These are phyloP conservation scores for Beauveria sp. DNA, from an alignment of 2,329 filamentous ascomycete genomes.

Conservation along the genomic window DNA sequence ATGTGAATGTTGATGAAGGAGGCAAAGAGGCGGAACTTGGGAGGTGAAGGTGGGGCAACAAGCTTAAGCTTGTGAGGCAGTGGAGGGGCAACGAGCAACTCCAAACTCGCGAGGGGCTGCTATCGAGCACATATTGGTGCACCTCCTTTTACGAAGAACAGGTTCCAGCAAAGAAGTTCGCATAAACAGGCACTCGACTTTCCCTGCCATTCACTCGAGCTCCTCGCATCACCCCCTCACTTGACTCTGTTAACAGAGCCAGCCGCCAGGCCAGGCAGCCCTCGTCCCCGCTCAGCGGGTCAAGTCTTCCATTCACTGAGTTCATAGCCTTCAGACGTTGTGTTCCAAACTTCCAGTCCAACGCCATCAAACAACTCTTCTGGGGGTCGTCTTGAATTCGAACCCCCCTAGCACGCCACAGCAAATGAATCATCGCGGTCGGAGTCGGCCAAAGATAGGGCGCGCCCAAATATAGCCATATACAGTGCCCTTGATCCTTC, in stretches of 20 bases:
- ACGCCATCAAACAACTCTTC: no score
- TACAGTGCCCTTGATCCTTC: constrained; percentile 4
- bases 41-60: background rate
- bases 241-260: background rate
- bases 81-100: background rate
- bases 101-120: no score
- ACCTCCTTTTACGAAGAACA: background rate
- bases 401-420: no score
- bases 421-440: constrained; percentile 14
- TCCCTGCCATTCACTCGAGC: background rate
- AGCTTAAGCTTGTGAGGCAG: background rate
- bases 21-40: background rate
- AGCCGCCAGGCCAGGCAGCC: background rate
- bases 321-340: background rate
- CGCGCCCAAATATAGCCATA: no score
- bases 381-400: no score
- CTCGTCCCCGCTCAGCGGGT: background rate
- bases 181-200: background rate
- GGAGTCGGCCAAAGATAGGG: constrained; percentile 1
- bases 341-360: no score
- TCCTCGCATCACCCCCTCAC: background rate
- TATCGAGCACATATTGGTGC: no score
- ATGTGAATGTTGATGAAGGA: background rate
- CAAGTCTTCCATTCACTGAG: background rate
- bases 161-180: background rate